These are phyloP conservation scores for Hapsidospora chrysogenum DNA, from an alignment of 495 filamentous ascomycete genomes.

Conservation along the genomic window DNA sequence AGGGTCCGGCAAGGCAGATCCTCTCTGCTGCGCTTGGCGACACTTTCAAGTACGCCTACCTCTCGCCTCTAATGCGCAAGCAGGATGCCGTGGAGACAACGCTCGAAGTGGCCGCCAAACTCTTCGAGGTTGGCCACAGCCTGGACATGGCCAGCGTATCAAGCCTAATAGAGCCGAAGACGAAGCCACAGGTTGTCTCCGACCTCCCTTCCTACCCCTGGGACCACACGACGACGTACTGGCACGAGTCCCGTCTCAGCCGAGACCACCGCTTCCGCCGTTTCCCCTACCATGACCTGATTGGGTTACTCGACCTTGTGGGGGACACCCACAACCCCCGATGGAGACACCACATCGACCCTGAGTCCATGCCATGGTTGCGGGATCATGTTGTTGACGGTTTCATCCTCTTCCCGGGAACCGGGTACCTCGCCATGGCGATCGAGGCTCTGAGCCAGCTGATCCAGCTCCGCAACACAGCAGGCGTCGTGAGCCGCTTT, in stretches of 20 bases:
- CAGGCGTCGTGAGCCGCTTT: slow-evolving; percentile 1
- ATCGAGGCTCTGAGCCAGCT: slow-evolving; percentile 28
- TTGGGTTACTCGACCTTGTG: slow-evolving; percentile 31
- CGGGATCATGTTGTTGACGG: slow-evolving; percentile 22
- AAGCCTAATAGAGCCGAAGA: slow-evolving; percentile 9
- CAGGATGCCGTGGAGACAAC: slow-evolving; percentile 24
- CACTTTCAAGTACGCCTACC: slow-evolving; percentile 7
- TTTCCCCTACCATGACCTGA: slow-evolving; percentile 29
- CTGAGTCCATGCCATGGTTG: slow-evolving; percentile 29
- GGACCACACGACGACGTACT: slow-evolving; percentile 25
- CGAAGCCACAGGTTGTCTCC: slow-evolving; percentile 13
- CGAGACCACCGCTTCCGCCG: slow-evolving; percentile 31
- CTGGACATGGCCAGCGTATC: slow-evolving; percentile 27
- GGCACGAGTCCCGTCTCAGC: slow-evolving; percentile 35
- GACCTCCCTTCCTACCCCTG: slow-evolving; percentile 23
- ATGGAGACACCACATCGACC: slow-evolving; percentile 31
- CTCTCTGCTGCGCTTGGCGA: slow-evolving; percentile 17
- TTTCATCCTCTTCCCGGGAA: slow-evolving; percentile 33
- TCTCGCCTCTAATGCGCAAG: slow-evolving; percentile 11
- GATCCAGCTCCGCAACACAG: slow-evolving; percentile 6
- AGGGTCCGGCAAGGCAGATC: slow-evolving; percentile 41
- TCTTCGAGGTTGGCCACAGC: slow-evolving; percentile 25
- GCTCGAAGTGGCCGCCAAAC: slow-evolving; percentile 22
- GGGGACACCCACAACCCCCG: slow-evolving; percentile 28
- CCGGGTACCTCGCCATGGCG: slow-evolving; percentile 32